Evolutionary conservation across 495 filamentous ascomycete species (phyloP), one percentile per base, ranked within the genome.

Genomic region (Rostrohypoxylon terebratum): DNA sequence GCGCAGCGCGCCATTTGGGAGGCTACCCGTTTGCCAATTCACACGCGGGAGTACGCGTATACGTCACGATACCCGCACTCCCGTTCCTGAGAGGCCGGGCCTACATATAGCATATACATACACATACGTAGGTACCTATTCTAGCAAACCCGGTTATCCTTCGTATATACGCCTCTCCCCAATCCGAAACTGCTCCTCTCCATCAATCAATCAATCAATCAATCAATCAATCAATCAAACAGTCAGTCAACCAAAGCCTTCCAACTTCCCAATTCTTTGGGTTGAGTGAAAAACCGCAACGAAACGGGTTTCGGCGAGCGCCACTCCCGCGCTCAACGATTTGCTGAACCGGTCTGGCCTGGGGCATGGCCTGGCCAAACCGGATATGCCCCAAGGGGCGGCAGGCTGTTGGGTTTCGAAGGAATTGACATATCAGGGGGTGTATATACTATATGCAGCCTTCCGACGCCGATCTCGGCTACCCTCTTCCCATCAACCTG

Each of bases 381-480:
- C 47, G 47, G 31, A 47, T 38, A 45, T 45, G 42, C 18, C 42
- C 42, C 42, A 45, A 5, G 16, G 42, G n/a, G 48, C 45, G 14
- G 18, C 14, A 18, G 60, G 48, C 34, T 14, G 18, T 51, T 36
- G 16, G 36, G 11, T 42, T 59, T 20, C 14, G 20, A 40, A 42
- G 36, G 55, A 33, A 42, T 13, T 33, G 55, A 25, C 38, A 36
- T 48, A 62, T 62, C 59, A 62, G 44, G 59, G 59, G 63, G 33
- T 25, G 54, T 55, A 31, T 42, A 64, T 70, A 53, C 68, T 55
- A 31, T 42, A 64, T 70, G 60, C 68, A 64, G 45, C 60, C 13
- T 63, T 59, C 68, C 68, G 68, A 11, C 36, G 55, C 65, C 65
- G 55, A 60, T 53, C 31, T 68, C 65, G 63, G 63, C 63, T 18